phyloP scores from a whole-genome alignment of 495 filamentous ascomycete species.

The Glarea lozoyensis region DNA sequence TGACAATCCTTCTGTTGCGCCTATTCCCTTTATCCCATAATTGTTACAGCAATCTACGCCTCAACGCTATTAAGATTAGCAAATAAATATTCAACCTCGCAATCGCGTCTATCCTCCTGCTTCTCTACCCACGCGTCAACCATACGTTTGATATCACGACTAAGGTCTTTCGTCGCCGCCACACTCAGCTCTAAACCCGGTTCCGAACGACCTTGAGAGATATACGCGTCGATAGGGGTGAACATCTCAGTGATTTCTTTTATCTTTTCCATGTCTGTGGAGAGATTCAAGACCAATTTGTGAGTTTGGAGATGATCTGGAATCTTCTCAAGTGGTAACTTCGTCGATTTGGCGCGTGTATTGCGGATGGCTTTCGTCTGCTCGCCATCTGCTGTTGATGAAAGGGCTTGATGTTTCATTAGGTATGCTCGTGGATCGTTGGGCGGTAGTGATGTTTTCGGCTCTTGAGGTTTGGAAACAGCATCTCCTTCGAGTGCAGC shows the following conservation, averaged over 20 bases:
- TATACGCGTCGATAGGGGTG: constrained; percentile 8
- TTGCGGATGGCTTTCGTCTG: constrained; percentile 22
- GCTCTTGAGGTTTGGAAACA: neutral
- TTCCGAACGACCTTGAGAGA: neutral
- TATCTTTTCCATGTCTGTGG: neutral
- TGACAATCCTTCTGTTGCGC: too few relatives aligned
- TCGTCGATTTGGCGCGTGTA: constrained; percentile 30
- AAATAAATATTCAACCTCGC: constrained; percentile 15
- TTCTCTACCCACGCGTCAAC: constrained; percentile 9
- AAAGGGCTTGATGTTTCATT: constrained; percentile 30
- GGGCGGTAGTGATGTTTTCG: constrained; percentile 22
- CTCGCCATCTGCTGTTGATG: constrained; percentile 9
- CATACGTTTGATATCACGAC: neutral
- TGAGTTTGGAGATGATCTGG: constrained; percentile 23
- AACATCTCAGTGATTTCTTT: neutral
- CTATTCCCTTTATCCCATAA: too few relatives aligned
- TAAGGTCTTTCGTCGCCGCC: constrained; percentile 3
- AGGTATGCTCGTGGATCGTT: constrained; percentile 32
- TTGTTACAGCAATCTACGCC: too few relatives aligned
- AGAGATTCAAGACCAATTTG: constrained; percentile 5
- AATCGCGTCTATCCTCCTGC: neutral
- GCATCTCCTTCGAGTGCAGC: constrained; percentile 17
- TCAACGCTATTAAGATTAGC: constrained; percentile 4
- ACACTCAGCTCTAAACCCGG: constrained; percentile 2
- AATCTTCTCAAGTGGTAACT: constrained; percentile 36